Percentiles rank a stretch among this genome's conserved stretches.
Evolutionary conservation across 2,329 filamentous ascomycete species (phyloP).

Genomic region (Albophoma yamanashiensis): DNA sequence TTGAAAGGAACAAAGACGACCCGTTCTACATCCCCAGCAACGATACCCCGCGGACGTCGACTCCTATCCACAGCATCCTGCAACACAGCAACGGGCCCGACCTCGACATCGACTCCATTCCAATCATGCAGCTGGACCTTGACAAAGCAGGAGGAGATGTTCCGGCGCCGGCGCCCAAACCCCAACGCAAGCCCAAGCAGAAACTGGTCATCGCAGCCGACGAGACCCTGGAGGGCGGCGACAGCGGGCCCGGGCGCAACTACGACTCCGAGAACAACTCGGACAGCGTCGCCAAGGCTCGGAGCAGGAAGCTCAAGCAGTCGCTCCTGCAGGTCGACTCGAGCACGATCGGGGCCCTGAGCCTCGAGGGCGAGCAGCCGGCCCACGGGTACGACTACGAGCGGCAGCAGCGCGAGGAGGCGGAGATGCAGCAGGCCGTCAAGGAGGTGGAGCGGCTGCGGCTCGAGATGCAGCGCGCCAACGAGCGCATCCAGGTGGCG

Average conservation of each 20-base stretch:
- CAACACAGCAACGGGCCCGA: constrained; percentile 63
- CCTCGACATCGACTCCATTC: constrained; percentile 87
- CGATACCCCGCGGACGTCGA: constrained; percentile 52
- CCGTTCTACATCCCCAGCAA: constrained; percentile 77
- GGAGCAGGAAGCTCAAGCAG: constrained; percentile 43
- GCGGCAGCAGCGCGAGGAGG: constrained; percentile 63
- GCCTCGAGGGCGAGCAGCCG: constrained; percentile 42
- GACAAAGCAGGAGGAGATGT: constrained; percentile 34
- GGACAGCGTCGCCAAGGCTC: constrained; percentile 36
- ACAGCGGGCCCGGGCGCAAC: constrained; percentile 33
- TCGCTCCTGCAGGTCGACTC: constrained; percentile 77
- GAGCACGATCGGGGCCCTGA: constrained; percentile 64
- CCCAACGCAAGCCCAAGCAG: constrained; percentile 35
- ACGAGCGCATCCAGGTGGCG: constrained; percentile 62
- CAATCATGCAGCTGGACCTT: constrained; percentile 85
- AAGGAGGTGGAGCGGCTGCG: constrained; percentile 78
- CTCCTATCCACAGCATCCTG: constrained; percentile 69
- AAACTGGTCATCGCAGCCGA: constrained; percentile 61
- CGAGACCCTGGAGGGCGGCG: constrained; percentile 54
- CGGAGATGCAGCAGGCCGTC: constrained; percentile 81
- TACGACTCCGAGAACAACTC: constrained; percentile 45
- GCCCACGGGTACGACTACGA: constrained; percentile 44
- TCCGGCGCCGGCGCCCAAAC: constrained; percentile 19
- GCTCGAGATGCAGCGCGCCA: constrained; percentile 79
- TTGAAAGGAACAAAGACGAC: constrained; percentile 80